Evolutionary conservation across 1,139 yeast species (phyloP), one percentile per base, ranked within the genome.

Genomic region (Arxiozyma telluris): DNA sequence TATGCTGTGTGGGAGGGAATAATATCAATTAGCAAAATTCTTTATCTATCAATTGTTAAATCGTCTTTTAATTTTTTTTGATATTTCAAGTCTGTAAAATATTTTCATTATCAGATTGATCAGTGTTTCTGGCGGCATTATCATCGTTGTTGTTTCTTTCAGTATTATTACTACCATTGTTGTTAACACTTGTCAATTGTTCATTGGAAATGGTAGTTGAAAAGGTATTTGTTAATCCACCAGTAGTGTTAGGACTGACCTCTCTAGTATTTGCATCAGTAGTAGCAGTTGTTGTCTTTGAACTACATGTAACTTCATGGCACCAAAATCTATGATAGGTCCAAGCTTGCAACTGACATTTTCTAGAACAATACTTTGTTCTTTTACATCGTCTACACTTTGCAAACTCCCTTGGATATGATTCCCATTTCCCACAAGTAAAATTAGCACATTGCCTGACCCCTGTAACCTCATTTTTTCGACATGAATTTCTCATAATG

Each of bases 351-450:
- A 89, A 78, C 71, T 93, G 98, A 69, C 98, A 93, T 53, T 85
- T 91, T 61, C 93, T 80, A 18, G 96, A 84, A 67, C 98, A 93
- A 69, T 93, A 93, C 72, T 93, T 93, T 1, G 98, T 90, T 56
- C 98, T 75, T 70, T 91, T 89, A 71, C 98, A 93, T 53, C 96
- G 79, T 56, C 96, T 78, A 70, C 98, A 93, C 71, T 93, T 93
- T 59, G 96, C 95, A 73, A 91, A 93, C 68, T 91, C 95, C 50
- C 95, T 79, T 15, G 96, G 96, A 59, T 74, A 83, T 47, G 79
- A 80, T 69, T 93, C 98, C 98, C 98, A 93, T 66, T 79, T 84
- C n/a, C 97, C 97, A 72, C 98, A 93, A 44, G 82, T 86, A 63
- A 90, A 84, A 69, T 84, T 85, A 1, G 98, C 97, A 71, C 98